These are phyloP conservation scores for Trichoderma simmonsii DNA, from an alignment of 2,329 filamentous ascomycete species.

Conservation along the genomic window DNA sequence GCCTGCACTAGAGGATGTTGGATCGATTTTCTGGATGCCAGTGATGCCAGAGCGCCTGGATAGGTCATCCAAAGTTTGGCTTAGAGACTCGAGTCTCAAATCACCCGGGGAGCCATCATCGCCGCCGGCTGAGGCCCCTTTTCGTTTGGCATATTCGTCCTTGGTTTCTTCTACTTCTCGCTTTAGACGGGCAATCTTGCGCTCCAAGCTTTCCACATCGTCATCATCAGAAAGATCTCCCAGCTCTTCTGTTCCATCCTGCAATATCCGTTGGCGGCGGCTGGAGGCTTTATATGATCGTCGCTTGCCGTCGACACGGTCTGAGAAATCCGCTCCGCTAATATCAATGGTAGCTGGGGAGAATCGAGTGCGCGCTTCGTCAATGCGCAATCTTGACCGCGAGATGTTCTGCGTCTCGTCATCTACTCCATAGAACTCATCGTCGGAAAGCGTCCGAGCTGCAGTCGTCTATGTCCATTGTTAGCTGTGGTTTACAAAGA, in stretches of 20 bases:
- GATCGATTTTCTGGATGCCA: conserved; percentile 16
- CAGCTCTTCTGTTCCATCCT: conserved; percentile 63
- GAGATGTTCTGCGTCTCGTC: conserved; percentile 68
- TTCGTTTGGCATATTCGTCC: conserved; percentile 56
- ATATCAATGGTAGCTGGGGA: conserved; percentile 72
- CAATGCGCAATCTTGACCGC: conserved; percentile 69
- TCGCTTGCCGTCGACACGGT: conserved; percentile 77
- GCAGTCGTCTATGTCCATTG: conserved; percentile 47
- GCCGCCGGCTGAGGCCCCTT: conserved; percentile 43
- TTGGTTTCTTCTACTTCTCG: conserved; percentile 77
- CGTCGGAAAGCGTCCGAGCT: conserved; percentile 56
- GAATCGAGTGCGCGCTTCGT: conserved; percentile 78
- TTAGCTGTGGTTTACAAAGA: conserved; percentile 25
- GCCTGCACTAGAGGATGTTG: conserved; percentile 22
- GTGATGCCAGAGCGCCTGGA: conserved; percentile 31
- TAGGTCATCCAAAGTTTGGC: conserved; percentile 68
- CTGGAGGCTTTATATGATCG: conserved; percentile 78
- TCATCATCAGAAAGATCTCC: conserved; percentile 76
- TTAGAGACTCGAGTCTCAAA: conserved; percentile 59
- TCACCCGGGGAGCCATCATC: conserved; percentile 42
- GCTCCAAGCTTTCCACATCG: conserved; percentile 70
- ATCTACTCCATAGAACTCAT: conserved; percentile 61
- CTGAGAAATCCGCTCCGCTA: conserved; percentile 80
- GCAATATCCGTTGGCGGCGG: conserved; percentile 59
- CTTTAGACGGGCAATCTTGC: conserved; percentile 76